These are phyloP conservation scores for Vigna angularis DNA, from an alignment of 306 rosid genomes.

Conservation along the genomic window DNA sequence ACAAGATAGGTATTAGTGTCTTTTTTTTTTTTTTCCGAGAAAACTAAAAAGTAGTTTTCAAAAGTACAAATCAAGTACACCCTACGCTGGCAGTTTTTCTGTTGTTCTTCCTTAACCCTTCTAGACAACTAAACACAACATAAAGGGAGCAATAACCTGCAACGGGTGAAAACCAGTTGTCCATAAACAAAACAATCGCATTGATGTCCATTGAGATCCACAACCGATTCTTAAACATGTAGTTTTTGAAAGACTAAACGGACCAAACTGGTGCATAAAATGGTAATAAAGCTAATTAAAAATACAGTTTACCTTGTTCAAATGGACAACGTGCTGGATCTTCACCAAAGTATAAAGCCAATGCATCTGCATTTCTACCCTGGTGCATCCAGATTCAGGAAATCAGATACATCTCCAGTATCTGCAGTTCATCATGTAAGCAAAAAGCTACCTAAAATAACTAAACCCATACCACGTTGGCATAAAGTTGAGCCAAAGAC, in stretches of 20 bases:
- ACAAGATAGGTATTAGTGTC: neutral
- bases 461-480: constrained; percentile 70
- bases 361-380: constrained; percentile 93
- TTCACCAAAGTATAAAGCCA: constrained; percentile 83
- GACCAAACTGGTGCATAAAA: neutral
- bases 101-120: neutral
- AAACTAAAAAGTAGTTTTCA: neutral
- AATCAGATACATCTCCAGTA: constrained; percentile 38
- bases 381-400: constrained; percentile 53
- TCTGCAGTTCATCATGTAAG: constrained; percentile 24
- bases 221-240: neutral
- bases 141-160: neutral
- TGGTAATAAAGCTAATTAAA: constrained; percentile 8
- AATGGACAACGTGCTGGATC: constrained; percentile 81
- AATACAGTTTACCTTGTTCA: constrained; percentile 71
- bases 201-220: constrained; percentile 8
- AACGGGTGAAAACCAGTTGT: neutral
- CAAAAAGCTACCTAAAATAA: constrained; percentile 34
- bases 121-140: neutral
- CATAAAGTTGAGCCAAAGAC: constrained; percentile 80
- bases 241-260: neutral
- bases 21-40: neutral
- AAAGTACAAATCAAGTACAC: neutral
- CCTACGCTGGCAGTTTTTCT: neutral
- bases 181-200: neutral